Evolutionary conservation across 805 yeast genomes (phyloP).

Genomic region (Wickerhamomyces sydowiorum): DNA sequence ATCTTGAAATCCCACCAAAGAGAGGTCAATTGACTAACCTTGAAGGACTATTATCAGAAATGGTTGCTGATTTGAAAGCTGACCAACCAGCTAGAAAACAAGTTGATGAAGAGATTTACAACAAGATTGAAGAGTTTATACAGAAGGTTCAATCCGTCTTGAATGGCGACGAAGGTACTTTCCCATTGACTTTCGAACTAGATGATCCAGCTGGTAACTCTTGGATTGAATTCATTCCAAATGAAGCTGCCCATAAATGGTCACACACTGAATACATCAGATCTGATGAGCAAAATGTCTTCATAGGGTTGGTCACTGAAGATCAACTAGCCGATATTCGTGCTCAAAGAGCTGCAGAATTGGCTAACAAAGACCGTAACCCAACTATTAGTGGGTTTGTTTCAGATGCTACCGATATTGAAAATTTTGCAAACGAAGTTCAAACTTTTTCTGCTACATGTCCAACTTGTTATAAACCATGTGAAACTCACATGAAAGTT

Average conservation of each 20-base stretch:
- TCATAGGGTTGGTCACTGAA: constrained; percentile 69
- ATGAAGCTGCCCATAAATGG: constrained; percentile 89
- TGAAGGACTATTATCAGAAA: constrained; percentile 83
- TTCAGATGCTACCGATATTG: constrained; percentile 73
- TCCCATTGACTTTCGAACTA: constrained; percentile 72
- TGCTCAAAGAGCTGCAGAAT: constrained; percentile 16
- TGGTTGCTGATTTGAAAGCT: constrained; percentile 69
- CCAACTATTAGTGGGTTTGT: constrained; percentile 52
- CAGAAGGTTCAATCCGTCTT: constrained; percentile 52
- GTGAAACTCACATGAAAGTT: constrained; percentile 94
- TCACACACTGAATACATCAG: constrained; percentile 75
- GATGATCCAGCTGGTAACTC: constrained; percentile 98
- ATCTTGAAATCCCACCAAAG: constrained; percentile 92
- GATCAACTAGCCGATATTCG: constrained; percentile 42
- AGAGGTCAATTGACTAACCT: constrained; percentile 89
- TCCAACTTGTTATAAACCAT: constrained; percentile 76
- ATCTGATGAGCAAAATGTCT: constrained; percentile 82
- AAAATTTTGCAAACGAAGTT: constrained; percentile 82
- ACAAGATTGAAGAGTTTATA: constrained; percentile 69
- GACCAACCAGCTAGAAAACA: constrained; percentile 81
- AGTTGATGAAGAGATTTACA: constrained; percentile 67
- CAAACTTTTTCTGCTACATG: constrained; percentile 92
- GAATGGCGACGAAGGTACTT: constrained; percentile 57
- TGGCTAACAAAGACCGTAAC: constrained; percentile 21
- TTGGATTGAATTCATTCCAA: constrained; percentile 87